These are phyloP conservation scores for Lachnellula subtilissima DNA, from an alignment of 2,329 filamentous ascomycete species.

Conservation along the genomic window DNA sequence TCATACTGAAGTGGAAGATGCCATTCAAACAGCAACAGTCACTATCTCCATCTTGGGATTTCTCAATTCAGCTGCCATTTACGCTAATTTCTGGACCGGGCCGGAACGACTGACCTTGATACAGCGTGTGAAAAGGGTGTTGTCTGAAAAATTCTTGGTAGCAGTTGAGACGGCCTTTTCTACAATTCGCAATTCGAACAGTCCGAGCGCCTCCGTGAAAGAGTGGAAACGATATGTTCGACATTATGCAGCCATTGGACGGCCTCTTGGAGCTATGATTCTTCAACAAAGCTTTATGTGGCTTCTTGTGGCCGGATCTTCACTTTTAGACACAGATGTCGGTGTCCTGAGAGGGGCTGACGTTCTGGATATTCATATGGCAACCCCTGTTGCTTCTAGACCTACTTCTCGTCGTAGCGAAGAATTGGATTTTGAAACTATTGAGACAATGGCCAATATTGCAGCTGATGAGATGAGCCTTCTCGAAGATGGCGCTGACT, in stretches of 20 bases:
- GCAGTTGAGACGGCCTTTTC: conserved; percentile 87
- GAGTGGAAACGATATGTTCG: conserved; percentile 87
- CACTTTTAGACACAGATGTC: conserved; percentile 63
- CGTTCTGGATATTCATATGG: conserved; percentile 70
- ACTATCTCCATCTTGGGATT: conserved; percentile 87
- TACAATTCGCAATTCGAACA: conserved; percentile 75
- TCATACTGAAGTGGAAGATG: conserved; percentile 51
- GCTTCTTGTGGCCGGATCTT: conserved; percentile 73
- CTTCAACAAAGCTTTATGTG: conserved; percentile 85
- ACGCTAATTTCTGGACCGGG: conserved; percentile 75
- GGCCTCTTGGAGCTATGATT: conserved; percentile 86
- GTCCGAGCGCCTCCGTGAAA: conserved; percentile 59
- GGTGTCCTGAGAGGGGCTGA: conserved; percentile 56
- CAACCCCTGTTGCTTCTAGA: conserved; percentile 38
- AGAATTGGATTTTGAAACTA: conserved; percentile 50
- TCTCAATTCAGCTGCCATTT: conserved; percentile 72
- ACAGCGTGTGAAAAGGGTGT: conserved; percentile 62
- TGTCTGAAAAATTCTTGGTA: conserved; percentile 81
- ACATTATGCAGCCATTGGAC: conserved; percentile 73
- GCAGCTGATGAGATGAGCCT: conserved; percentile 79
- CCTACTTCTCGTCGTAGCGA: conserved; percentile 36
- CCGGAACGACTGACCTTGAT: conserved; percentile 70
- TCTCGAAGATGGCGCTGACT: conserved; percentile 85
- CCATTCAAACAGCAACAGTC: conserved; percentile 67
- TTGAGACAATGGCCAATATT: conserved; percentile 64